These are phyloP conservation scores for Phytophthora idaei DNA, from an alignment of 352 stramenopile species.

Conservation along the genomic window DNA sequence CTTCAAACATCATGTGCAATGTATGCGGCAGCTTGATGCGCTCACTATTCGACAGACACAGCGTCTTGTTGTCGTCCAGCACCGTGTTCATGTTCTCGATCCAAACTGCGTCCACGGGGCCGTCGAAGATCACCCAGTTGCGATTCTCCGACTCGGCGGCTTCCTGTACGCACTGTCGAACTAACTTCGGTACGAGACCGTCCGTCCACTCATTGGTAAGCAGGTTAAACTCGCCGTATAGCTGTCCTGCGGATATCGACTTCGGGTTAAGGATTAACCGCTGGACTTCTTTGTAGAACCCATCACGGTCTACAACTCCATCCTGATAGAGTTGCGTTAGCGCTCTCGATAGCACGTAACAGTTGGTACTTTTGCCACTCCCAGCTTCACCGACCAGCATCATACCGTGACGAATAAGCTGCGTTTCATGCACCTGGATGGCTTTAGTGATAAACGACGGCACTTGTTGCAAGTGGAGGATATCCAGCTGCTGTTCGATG, in stretches of 20 bases:
- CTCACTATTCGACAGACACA: constrained; percentile 88
- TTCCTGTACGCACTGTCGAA: constrained; percentile 88
- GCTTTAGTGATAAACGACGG: constrained; percentile 86
- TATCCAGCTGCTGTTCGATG: constrained; percentile 82
- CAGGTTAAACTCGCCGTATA: constrained; percentile 95
- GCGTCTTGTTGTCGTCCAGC: constrained; percentile 89
- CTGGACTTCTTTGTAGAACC: constrained; percentile 90
- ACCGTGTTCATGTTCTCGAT: constrained; percentile 95
- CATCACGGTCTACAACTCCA: constrained; percentile 81
- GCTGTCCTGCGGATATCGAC: constrained; percentile 94
- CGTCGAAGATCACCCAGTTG: constrained; percentile 93
- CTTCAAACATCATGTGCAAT: constrained; percentile 94
- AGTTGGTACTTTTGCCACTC: constrained; percentile 89
- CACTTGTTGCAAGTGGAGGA: constrained; percentile 83
- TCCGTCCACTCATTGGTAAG: constrained; percentile 96
- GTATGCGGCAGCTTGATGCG: constrained; percentile 87
- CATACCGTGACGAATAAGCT: constrained; percentile 93
- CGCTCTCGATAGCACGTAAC: constrained; percentile 73
- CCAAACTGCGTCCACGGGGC: constrained; percentile 91
- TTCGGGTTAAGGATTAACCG: constrained; percentile 94
- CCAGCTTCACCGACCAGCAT: constrained; percentile 94
- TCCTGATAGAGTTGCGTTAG: constrained; percentile 80
- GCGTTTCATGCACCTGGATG: constrained; percentile 91
- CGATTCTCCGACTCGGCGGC: constrained; percentile 79
- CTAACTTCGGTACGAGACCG: constrained; percentile 91